These are phyloP conservation scores for Euphorbia peplus DNA, from an alignment of 345 rosid genomes.

Conservation along the genomic window DNA sequence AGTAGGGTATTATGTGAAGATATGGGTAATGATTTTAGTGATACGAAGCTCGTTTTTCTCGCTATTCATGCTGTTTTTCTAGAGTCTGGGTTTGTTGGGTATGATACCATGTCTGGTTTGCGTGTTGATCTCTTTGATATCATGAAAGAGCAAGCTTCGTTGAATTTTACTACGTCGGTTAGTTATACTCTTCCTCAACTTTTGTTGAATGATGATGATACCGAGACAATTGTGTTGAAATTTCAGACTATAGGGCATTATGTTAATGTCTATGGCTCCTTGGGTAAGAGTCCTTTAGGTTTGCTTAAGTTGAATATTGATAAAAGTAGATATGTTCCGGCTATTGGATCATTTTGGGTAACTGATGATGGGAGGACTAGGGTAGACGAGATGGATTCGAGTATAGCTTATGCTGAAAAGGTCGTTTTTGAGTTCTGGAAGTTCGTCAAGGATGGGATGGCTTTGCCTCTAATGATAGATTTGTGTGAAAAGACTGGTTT, in stretches of 20 bases:
- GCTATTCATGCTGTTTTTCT: slow-evolving; percentile 69
- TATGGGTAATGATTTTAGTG: slow-evolving; percentile 34
- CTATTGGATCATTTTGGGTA: slow-evolving; percentile 33
- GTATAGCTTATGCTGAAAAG: slow-evolving; percentile 14
- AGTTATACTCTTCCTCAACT: slow-evolving; percentile 58
- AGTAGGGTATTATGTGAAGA: slow-evolving; percentile 52
- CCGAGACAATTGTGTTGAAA: slow-evolving; percentile 41
- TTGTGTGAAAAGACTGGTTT: slow-evolving; percentile 50
- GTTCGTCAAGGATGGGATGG: slow-evolving; percentile 65
- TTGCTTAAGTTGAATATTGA: slow-evolving; percentile 42
- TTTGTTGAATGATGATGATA: slow-evolving; percentile 14
- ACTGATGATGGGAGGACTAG: slow-evolving; percentile 16
- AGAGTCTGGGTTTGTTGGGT: slow-evolving; percentile 64
- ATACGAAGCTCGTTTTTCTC: slow-evolving; percentile 39
- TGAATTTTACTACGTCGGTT: slow-evolving; percentile 35
- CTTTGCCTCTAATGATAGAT: slow-evolving; percentile 53
- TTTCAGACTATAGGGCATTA: slow-evolving; percentile 46
- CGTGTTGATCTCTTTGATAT: slow-evolving; percentile 39
- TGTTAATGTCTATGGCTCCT: slow-evolving; percentile 53
- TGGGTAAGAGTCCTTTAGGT: slow-evolving; percentile 29
- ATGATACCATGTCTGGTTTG: slow-evolving; percentile 34
- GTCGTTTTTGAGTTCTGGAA: slow-evolving; percentile 69
- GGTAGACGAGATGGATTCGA: slow-evolving; percentile 21
- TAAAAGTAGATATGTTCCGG: slow-evolving; percentile 40
- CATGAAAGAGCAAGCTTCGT: slow-evolving; percentile 38